Evolutionary conservation across 176 grass and related monocot genomes (phyloP).

Genomic region (Aechmea fasciata): DNA sequence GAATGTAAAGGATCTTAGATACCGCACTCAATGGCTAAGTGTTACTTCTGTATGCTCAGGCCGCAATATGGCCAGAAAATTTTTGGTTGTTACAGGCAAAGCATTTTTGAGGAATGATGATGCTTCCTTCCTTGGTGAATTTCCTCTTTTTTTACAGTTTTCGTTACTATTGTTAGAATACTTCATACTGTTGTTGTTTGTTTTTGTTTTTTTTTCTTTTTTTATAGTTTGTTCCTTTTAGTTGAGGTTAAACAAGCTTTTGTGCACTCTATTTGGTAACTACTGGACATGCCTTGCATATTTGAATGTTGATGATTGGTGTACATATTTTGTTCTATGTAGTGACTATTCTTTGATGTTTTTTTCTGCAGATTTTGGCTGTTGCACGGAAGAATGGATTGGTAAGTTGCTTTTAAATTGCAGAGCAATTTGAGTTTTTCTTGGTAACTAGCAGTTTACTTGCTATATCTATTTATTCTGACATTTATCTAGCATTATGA

Average conservation of each 20-base stretch:
- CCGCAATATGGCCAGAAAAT: neutral
- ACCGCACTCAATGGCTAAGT: neutral
- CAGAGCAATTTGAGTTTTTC: neutral
- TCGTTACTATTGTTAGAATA: neutral
- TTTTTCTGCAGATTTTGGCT: slow-evolving; percentile 54
- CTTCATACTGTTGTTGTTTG: no score
- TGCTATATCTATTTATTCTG: neutral
- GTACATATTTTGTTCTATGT: no score
- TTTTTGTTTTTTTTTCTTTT: no score
- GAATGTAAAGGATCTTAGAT: neutral
- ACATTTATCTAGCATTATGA: slow-evolving; percentile 11
- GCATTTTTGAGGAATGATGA: neutral
- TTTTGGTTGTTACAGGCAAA: neutral
- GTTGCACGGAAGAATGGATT: slow-evolving; percentile 77
- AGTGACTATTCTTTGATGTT: neutral
- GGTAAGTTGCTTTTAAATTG: slow-evolving; percentile 32
- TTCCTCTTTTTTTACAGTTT: neutral
- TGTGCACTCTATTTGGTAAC: no score
- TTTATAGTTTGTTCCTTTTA: no score
- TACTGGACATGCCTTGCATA: neutral
- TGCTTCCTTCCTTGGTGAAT: neutral
- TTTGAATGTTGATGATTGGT: neutral
- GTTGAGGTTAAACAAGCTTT: no score
- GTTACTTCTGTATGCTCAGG: neutral
- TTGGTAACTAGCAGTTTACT: neutral